Evolutionary conservation across 768 basidiomycete species (phyloP), one percentile per base, ranked within the genome.

Genomic region (Leccinum rimulosum): DNA sequence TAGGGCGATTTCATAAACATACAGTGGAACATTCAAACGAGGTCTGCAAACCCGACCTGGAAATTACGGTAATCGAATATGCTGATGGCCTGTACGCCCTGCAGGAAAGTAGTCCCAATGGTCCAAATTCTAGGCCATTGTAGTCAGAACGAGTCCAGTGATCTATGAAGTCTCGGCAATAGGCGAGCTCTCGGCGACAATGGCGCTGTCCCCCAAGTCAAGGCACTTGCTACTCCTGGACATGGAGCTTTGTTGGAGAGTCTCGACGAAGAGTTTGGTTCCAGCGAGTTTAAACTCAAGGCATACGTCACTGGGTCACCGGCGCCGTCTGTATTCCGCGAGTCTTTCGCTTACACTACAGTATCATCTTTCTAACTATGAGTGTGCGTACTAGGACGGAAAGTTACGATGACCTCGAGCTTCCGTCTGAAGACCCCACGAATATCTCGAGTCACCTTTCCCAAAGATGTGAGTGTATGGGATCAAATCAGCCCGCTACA

Each of bases 401-500:
- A 64, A 79, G 79, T 5, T 84, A 72, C 57, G 82, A 85, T 61
- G 73, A 75, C 57, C 77, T 84, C 73, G 78, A 74, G 8, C 70
- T 76, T 10, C 73, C 83, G 52, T 80, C 77, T 9, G 70, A 75
- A 55, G 84, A 85, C 60, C 70, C 79, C 73, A 66, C 38, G 56
- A 57, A 5, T 71, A 71, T 54, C 53, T 71, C 25, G 63, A 71
- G 40, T 65, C 69, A 31, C 74, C 87, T 49, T 94, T 89, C 64
- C 83, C 86, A 9, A 77, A 84, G 69, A 82, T 79, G 79, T 89
- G 70, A 54, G 75, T 74, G 3, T 28, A 6, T 36, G 10, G 33
- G 25, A 7, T 51, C 50, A 14, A n/a, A n/a, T 19, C 45, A 6
- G 17, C 27, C 15, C 9, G 30, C 38, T 31, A n/a, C 40, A 40